Conservation (phyloP, 805 yeast species). For the Suhomyces sp. region DNA sequence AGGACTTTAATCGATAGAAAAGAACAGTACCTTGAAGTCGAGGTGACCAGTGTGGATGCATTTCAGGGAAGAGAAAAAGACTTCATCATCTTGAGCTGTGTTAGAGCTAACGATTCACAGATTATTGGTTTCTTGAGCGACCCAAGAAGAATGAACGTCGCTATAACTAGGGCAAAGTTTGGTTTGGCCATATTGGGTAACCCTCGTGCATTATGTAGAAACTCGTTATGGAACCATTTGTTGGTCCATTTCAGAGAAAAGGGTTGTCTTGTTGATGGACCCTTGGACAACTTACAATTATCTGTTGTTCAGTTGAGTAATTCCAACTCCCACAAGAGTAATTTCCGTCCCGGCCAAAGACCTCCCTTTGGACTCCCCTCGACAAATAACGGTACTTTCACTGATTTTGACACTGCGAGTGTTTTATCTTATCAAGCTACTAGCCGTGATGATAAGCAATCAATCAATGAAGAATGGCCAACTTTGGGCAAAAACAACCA, state of each 20-base stretch:
- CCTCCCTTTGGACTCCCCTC: slow-evolving; percentile 13
- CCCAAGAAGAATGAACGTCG: slow-evolving; percentile 44
- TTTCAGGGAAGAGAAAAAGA: slow-evolving; percentile 57
- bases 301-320: slow-evolving; percentile 53
- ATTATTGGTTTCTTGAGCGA: slow-evolving; percentile 43
- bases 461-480: slow-evolving; percentile 25
- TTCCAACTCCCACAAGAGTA: not conserved
- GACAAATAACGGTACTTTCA: slow-evolving; percentile 6
- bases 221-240: slow-evolving; percentile 74
- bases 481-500: slow-evolving; percentile 15
- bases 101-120: slow-evolving; percentile 41
- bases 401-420: slow-evolving; percentile 29
- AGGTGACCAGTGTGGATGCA: slow-evolving; percentile 77
- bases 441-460: not conserved
- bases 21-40: slow-evolving; percentile 66
- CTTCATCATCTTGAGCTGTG: slow-evolving; percentile 42
- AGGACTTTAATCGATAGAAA: slow-evolving; percentile 57
- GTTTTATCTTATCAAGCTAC: slow-evolving; percentile 18
- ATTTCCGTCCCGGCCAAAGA: not conserved
- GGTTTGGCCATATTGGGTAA: slow-evolving; percentile 68
- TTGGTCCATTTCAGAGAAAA: slow-evolving; percentile 75
- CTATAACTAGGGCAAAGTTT: slow-evolving; percentile 42
- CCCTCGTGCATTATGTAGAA: slow-evolving; percentile 70
- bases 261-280: slow-evolving; percentile 89
- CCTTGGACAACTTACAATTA: slow-evolving; percentile 72